A percentile compares a stretch with the other conserved stretches of the same genome.
These are phyloP conservation scores for Aspergillus ustus DNA, from an alignment of 2,329 filamentous ascomycete species.

Conservation along the genomic window DNA sequence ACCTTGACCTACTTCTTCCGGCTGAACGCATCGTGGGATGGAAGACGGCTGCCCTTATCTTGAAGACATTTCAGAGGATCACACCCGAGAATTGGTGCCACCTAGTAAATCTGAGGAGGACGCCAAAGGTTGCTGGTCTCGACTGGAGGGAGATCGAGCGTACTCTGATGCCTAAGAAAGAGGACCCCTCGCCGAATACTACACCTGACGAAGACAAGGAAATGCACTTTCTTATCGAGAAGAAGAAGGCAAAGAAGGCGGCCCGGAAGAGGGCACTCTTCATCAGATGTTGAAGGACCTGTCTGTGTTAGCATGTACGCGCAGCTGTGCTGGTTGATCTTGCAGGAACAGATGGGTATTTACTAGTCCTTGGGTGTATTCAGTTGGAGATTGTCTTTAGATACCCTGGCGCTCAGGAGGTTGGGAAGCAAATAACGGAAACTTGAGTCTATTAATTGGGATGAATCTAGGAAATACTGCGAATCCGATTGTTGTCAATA, in stretches of 20 bases:
- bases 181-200: neutral
- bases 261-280: neutral
- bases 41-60: slow-evolving; percentile 36
- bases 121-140: slow-evolving; percentile 27
- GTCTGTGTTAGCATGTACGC: neutral
- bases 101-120: slow-evolving; percentile 25
- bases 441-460: neutral
- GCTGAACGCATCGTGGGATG: slow-evolving; percentile 28
- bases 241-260: slow-evolving; percentile 8
- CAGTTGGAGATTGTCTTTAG: neutral
- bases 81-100: slow-evolving; percentile 26
- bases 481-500: neutral
- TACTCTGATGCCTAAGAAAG: slow-evolving; percentile 12
- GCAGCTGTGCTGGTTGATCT: neutral
- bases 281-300: neutral
- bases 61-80: slow-evolving; percentile 33
- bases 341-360: neutral
- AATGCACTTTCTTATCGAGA: slow-evolving; percentile 2
- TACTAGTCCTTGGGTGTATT: neutral
- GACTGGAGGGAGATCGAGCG: slow-evolving; percentile 29
- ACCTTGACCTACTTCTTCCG: slow-evolving; percentile 31
- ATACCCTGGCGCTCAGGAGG: neutral
- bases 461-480: neutral
- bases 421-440: neutral
- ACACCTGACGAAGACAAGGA: slow-evolving; percentile 4